Conservation (phyloP, 2,329 filamentous ascomycete genomes). For the Kalmusia sp. region DNA sequence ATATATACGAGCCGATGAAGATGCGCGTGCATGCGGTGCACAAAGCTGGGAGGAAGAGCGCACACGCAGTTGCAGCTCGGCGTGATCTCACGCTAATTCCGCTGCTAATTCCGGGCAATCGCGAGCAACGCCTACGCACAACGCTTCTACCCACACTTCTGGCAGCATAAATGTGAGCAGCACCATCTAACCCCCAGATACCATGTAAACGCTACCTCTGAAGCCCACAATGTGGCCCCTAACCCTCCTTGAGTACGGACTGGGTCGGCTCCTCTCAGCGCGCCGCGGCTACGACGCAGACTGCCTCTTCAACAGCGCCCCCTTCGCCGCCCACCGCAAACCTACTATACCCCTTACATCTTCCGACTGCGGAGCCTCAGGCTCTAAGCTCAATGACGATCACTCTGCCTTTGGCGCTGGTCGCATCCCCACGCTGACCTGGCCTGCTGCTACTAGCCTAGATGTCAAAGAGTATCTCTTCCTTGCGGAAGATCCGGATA, state of each 20-base stretch:
- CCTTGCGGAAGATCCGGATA: slow-evolving; percentile 11
- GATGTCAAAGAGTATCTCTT: slow-evolving; percentile 8
- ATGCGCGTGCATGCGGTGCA: no score
- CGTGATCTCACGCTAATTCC: background rate
- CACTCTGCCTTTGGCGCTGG: slow-evolving; percentile 7
- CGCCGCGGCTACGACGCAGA: slow-evolving; percentile 11
- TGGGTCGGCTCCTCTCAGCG: slow-evolving; percentile 10
- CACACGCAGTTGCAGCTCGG: no score
- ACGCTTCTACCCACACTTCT: background rate
- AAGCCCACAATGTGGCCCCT: slow-evolving; percentile 8
- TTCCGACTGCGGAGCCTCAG: slow-evolving; percentile 8
- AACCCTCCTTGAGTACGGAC: slow-evolving; percentile 5
- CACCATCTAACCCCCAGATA: background rate
- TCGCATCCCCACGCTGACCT: slow-evolving; percentile 7
- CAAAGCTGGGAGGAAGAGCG: no score
- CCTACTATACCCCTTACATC: slow-evolving; percentile 7
- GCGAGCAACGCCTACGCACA: background rate
- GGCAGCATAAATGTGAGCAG: background rate
- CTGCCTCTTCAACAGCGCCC: slow-evolving; percentile 3
- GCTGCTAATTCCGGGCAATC: slow-evolving; percentile 1
- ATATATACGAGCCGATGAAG: no score
- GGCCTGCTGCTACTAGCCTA: slow-evolving; percentile 1
- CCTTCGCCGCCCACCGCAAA: background rate
- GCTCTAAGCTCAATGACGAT: background rate
- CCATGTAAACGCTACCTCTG: no score